These are phyloP conservation scores for Lodderomyces margitis DNA, from an alignment of 1,139 yeast genomes.

Conservation along the genomic window DNA sequence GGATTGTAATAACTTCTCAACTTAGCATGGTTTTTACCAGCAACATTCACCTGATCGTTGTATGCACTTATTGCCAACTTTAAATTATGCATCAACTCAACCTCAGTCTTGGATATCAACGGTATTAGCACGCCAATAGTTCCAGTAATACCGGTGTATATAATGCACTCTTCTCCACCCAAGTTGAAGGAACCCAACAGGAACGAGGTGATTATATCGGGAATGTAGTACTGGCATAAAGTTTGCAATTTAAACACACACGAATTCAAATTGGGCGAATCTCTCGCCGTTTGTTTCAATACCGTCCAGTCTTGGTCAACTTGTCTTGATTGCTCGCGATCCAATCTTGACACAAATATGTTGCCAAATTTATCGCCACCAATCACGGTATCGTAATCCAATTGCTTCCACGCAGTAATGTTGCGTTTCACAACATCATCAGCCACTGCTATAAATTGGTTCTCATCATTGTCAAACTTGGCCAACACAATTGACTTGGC, in stretches of 20 bases:
- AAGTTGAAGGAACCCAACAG: constrained; percentile 35
- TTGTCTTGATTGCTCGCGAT: constrained; percentile 41
- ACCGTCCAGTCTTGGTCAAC: constrained; percentile 54
- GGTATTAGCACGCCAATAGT: constrained; percentile 76
- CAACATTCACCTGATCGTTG: constrained; percentile 30
- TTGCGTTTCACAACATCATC: constrained; percentile 72
- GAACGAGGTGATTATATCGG: constrained; percentile 70
- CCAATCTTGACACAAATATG: constrained; percentile 62
- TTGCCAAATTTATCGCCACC: constrained; percentile 94
- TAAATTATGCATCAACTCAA: constrained; percentile 54
- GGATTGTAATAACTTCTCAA: constrained; percentile 82
- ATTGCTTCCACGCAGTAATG: constrained; percentile 53
- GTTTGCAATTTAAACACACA: constrained; percentile 53
- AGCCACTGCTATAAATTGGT: constrained; percentile 59
- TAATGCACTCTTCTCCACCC: constrained; percentile 55
- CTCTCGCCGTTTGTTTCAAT: constrained; percentile 34
- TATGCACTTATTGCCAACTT: constrained; percentile 47
- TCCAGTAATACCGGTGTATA: constrained; percentile 81
- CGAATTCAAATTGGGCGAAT: constrained; percentile 52
- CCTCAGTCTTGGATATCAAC: constrained; percentile 59
- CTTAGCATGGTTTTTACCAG: constrained; percentile 66
- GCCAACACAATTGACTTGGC: constrained; percentile 57
- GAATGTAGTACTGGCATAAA: constrained; percentile 61
- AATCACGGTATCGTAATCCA: constrained; percentile 74
- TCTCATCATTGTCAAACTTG: constrained; percentile 50